Conservation (phyloP, 2,329 filamentous ascomycete genomes). For the Alternaria solani region DNA sequence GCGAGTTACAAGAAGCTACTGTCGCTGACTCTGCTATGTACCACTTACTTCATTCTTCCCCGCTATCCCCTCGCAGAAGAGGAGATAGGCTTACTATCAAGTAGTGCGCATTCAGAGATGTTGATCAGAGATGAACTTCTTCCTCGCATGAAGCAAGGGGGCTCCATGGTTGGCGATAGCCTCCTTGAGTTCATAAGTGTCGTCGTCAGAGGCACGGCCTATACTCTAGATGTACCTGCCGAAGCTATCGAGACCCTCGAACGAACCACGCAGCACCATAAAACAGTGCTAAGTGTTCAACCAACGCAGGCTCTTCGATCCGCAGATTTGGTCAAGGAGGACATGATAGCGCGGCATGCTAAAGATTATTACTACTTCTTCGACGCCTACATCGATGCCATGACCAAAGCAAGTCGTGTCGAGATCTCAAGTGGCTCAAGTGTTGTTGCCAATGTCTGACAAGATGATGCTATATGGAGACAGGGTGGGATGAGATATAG, state of each 20-base stretch:
- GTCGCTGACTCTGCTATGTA: no score
- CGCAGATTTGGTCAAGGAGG: background rate
- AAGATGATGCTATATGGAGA: no score
- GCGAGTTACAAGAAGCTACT: no score
- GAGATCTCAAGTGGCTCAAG: background rate
- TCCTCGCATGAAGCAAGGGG: background rate
- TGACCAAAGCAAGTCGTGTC: background rate
- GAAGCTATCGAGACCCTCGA: background rate
- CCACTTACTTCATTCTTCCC: background rate
- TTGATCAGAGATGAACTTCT: background rate
- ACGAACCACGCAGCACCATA: background rate
- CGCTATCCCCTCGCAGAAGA: no score
- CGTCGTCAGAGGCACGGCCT: background rate
- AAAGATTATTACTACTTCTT: constrained; percentile 5
- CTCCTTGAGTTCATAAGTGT: background rate
- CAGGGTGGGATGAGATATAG: background rate
- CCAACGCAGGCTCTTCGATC: background rate
- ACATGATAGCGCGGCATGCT: constrained; percentile 3
- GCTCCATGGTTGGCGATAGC: background rate
- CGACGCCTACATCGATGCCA: background rate
- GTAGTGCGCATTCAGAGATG: no score
- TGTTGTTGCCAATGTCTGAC: background rate
- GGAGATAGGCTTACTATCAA: no score
- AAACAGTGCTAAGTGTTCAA: background rate
- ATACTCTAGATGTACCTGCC: background rate